Evolutionary conservation across 805 yeast genomes (phyloP), one percentile per base, ranked within the genome.

Genomic region (Nakazawaea peltata): DNA sequence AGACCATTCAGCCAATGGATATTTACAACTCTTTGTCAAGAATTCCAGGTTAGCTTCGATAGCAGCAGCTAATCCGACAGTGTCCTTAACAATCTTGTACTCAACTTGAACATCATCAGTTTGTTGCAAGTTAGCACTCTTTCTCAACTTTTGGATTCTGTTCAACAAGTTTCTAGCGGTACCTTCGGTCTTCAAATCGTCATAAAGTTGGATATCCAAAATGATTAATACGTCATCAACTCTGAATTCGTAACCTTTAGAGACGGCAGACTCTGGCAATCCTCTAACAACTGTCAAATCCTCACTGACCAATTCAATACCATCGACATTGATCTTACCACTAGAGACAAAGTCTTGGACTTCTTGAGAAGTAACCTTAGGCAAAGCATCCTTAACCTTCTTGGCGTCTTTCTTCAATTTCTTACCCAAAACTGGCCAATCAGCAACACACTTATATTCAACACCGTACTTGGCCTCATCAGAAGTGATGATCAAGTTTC

Each of bases 391-490:
- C 71, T 90, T 94, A 41, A 92, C 98, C 59, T 76, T 80, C 65
- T 83, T 86, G 42, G 84, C 94, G 50, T 88, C 97, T 56, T 80
- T 78, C 77, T 87, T 90, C 61, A 92, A 74, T 64, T 92, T 92
- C 72, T 90, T 92, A 65, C 99, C 99, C 48, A 92, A 72, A 15
- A 87, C 85, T 40, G 97, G 95, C 98, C 99, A 92, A 67, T 92
- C 99, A 32, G 98, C 98, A 59, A 84, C 94, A 28, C 90, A 97
- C 44, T 73, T 76, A 69, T 88, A 90, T 56, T 81, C 83, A 42
- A 92, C 97, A 50, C 88, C 92, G 56, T 88, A 90, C 54, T 81
- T 78, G 48, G 70, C 78, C 66, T 92, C 99, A 54, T 92, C 96
- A 17, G 83, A 70, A 15, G 97, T 87, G 50, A 92, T 80, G 49